These are phyloP conservation scores for Triglochin maritima DNA, from an alignment of 106 monocot species.

Conservation along the genomic window DNA sequence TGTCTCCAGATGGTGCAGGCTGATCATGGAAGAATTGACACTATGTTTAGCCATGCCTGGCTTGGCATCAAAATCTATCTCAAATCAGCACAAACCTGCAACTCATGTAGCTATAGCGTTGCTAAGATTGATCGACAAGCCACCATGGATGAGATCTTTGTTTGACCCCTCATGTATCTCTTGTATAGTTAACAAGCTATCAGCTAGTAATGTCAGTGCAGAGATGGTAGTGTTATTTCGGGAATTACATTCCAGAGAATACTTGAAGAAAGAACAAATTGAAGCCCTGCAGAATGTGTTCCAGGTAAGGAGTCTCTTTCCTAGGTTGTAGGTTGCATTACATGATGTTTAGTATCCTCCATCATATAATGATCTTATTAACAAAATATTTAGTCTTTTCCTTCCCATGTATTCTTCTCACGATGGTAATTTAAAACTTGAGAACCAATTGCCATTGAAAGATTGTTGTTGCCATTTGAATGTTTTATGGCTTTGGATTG, in stretches of 20 bases:
- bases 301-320: conserved; percentile 40
- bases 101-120: conserved; percentile 49
- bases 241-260: conserved; percentile 39
- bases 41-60: conserved; percentile 49
- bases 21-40: conserved; percentile 67
- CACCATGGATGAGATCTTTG: conserved; percentile 49
- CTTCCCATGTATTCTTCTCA: no score
- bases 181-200: conserved; percentile 55
- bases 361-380: no score
- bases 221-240: conserved; percentile 72
- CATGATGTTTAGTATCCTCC: no score
- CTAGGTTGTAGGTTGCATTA: no score
- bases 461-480: no score
- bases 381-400: no score
- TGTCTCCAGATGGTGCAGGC: conserved; percentile 54
- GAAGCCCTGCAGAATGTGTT: conserved; percentile 41
- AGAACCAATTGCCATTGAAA: no score
- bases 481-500: no score
- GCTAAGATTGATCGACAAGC: conserved; percentile 34
- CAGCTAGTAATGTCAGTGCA: conserved; percentile 45
- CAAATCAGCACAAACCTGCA: conserved; percentile 58
- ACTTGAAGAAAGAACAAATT: conserved; percentile 49
- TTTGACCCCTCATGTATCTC: conserved; percentile 43
- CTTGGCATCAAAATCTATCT: conserved; percentile 50
- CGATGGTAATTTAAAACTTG: no score